A percentile compares a stretch with the other conserved stretches of the same genome.
These are phyloP conservation scores for Epicoccum sorghinum DNA, from an alignment of 2,329 filamentous ascomycete genomes.

Conservation along the genomic window DNA sequence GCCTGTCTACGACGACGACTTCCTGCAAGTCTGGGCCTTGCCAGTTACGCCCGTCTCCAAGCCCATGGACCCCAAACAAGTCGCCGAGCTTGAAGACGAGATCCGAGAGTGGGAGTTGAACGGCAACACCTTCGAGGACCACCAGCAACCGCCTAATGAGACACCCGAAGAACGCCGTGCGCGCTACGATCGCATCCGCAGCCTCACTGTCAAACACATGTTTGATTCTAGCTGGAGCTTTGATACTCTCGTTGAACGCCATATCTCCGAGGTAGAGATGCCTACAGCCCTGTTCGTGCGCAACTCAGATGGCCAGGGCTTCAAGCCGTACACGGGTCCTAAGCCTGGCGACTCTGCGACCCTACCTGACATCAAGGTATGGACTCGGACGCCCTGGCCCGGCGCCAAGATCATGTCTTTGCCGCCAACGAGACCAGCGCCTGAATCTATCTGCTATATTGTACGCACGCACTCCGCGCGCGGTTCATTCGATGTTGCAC, in stretches of 20 bases:
- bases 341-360: conserved; percentile 58
- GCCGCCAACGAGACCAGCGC: conserved; percentile 70
- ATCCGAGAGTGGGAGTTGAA: conserved; percentile 29
- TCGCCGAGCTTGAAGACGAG: conserved; percentile 30
- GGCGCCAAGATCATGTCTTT: conserved; percentile 68
- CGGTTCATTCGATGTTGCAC: conserved; percentile 76
- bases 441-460: conserved; percentile 82
- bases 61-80: conserved; percentile 14
- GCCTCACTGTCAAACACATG: conserved; percentile 73
- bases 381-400: conserved; percentile 81
- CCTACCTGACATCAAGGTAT: conserved; percentile 70
- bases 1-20: conserved; percentile 77
- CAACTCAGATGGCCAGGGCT: conserved; percentile 64
- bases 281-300: conserved; percentile 74
- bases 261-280: conserved; percentile 68
- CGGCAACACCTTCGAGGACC: conserved; percentile 41
- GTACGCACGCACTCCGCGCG: conserved; percentile 76
- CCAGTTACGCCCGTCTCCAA: conserved; percentile 56
- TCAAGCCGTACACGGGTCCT: conserved; percentile 75
- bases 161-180: conserved; percentile 44
- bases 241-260: conserved; percentile 71
- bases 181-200: conserved; percentile 59
- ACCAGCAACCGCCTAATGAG: conserved; percentile 35
- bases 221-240: conserved; percentile 77
- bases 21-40: conserved; percentile 85